Base-by-base conservation (phyloP, 2,329 filamentous ascomycete species). In the Leptodontidium sp. region DNA sequence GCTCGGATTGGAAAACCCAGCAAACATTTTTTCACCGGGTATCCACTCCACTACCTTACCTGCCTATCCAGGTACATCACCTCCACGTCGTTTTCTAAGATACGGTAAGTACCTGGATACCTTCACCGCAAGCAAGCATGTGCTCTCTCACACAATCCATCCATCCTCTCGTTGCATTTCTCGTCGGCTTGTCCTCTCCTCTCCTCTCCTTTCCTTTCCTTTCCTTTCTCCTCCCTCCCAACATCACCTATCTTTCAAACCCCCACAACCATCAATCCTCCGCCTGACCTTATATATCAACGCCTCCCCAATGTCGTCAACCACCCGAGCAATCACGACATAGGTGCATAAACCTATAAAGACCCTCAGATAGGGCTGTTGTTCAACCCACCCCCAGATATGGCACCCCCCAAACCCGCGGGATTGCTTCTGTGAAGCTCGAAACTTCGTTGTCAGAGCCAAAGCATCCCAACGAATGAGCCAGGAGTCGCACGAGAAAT, bases 281-380 rank as follows among this genome's bases (percentile, higher is more conserved):
- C 57, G 38, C 35, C 38, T 59, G 57, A 58, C 21, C 57, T 24
- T 45, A 59, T 26, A 26, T 15, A 59, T 43, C 38, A 8, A 59
- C 21, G 57, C 38, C n/a, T 43, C 38, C 38, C 14, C 15, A 38
- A 8, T 17, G 7, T 43, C 38, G 35, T 40, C 55, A 58, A 40
- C 57, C 57, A 59, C 57, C 38, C n/a, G 38, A n/a, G 12, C 57
- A 45, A 59, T 59, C 57, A 59, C 57, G 57, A 43, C 57, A 59
- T 59, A 45, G 38, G 43, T 59, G 57, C 57, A 59, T 59, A 29
- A 14, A 59, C 57, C 57, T 59, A 59, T 59, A 59, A 59, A 43
- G 38, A 59, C 57, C 15, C 35, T 7, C 38, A 38, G 38, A 59
- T 59, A 59, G 57, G 11, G 2, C 57, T 9, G 9, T 29, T 43